Conservation (phyloP, 1,284 basidiomycete genomes). For the Papiliotrema flavescens region DNA sequence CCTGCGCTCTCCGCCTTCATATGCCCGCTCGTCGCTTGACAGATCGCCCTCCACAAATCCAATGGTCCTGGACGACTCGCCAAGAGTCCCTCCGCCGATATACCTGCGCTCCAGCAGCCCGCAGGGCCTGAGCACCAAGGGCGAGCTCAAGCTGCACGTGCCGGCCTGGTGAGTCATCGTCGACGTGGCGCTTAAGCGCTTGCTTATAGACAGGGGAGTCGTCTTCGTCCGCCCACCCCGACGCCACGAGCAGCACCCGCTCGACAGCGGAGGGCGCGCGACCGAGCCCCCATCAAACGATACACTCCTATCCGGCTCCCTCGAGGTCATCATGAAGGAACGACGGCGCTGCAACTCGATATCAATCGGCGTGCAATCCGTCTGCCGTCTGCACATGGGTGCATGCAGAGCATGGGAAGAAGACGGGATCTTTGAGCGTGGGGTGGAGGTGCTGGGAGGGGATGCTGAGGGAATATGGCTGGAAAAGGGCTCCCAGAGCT, state of each 20-base stretch:
- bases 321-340: conserved; percentile 47
- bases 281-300: conserved; percentile 42
- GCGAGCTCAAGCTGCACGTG: conserved; percentile 35
- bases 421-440: conserved; percentile 44
- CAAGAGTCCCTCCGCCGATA: conserved; percentile 40
- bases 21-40: conserved; percentile 33
- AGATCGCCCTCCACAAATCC: conserved; percentile 31
- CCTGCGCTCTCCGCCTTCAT: conserved; percentile 24
- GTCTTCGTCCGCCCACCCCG: conserved; percentile 36
- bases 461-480: conserved; percentile 42
- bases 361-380: conserved; percentile 40
- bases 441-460: conserved; percentile 36
- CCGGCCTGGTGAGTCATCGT: conserved; percentile 37
- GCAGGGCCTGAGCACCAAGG: conserved; percentile 24
- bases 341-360: conserved; percentile 37
- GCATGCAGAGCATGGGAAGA: conserved; percentile 38
- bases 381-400: conserved; percentile 35
- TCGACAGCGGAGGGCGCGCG: conserved; percentile 19
- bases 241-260: conserved; percentile 29
- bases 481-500: conserved; percentile 39
- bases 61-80: conserved; percentile 30
- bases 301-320: conserved; percentile 38
- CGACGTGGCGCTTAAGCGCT: neutral
- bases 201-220: conserved; percentile 26
- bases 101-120: conserved; percentile 32